These are phyloP conservation scores for Saksenaea oblongispora DNA, from an alignment of 371 early-diverging fungal species.

Conservation along the genomic window DNA sequence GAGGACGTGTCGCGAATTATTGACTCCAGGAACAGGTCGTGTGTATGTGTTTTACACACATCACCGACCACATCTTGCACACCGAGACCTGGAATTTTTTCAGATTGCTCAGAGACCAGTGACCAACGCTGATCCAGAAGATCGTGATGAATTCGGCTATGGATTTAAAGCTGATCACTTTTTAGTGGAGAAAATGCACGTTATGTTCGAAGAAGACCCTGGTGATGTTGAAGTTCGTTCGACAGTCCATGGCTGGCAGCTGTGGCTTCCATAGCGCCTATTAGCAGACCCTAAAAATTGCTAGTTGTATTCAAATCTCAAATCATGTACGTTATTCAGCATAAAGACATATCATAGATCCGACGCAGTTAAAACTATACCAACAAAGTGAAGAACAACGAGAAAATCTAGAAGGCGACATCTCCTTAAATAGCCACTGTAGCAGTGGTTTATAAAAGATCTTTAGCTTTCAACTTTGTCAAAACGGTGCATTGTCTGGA, in stretches of 20 bases:
- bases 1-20: slow-evolving; percentile 61
- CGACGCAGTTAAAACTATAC: too few species aligned
- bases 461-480: too few species aligned
- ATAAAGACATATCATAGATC: too few species aligned
- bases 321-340: too few species aligned
- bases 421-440: too few species aligned
- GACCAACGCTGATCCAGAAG: slow-evolving; percentile 43
- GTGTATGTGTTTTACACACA: slow-evolving; percentile 71
- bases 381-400: too few species aligned
- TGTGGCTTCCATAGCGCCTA: slow-evolving; percentile 40
- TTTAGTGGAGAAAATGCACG: slow-evolving; percentile 65
- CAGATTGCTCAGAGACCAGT: slow-evolving; percentile 65
- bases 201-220: slow-evolving; percentile 90
- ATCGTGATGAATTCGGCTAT: slow-evolving; percentile 59
- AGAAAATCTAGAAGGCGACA: too few species aligned
- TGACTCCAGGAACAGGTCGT: slow-evolving; percentile 61
- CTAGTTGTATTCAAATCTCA: not conserved
- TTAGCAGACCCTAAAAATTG: too few species aligned
- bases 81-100: slow-evolving; percentile 83
- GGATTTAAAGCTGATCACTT: slow-evolving; percentile 75
- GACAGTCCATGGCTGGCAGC: slow-evolving; percentile 82
- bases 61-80: slow-evolving; percentile 71
- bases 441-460: too few species aligned
- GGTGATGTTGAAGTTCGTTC: slow-evolving; percentile 80
- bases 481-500: too few species aligned